Conservation (phyloP, 2,329 filamentous ascomycete species). For the Colletotrichum incanum region DNA sequence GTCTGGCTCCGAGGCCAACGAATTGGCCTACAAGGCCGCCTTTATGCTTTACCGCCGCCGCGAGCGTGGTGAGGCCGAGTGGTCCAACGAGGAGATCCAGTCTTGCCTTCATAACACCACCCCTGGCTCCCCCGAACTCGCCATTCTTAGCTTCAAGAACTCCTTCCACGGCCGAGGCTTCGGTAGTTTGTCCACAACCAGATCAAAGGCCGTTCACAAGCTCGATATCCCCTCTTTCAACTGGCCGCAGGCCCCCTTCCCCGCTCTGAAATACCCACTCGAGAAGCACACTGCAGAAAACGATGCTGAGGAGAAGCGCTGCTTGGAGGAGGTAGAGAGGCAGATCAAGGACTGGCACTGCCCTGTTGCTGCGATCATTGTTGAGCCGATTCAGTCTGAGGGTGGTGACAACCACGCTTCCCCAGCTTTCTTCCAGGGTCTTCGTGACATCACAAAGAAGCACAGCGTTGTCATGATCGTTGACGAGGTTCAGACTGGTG, state of each 20-base stretch:
- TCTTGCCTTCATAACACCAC: conserved; percentile 80
- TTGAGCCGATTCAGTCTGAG: conserved; percentile 88
- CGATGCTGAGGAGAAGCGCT: conserved; percentile 78
- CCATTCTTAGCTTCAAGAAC: conserved; percentile 84
- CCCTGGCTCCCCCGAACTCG: conserved; percentile 81
- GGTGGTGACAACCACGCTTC: conserved; percentile 89
- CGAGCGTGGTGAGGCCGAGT: conserved; percentile 80
- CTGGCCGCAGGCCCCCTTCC: conserved; percentile 89
- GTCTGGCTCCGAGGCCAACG: conserved; percentile 86
- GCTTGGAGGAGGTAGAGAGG: conserved; percentile 80
- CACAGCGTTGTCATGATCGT: conserved; percentile 83
- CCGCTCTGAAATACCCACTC: conserved; percentile 82
- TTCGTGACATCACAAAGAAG: conserved; percentile 80
- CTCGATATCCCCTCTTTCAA: conserved; percentile 90
- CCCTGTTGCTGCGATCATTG: conserved; percentile 80
- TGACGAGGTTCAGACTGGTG: conserved; percentile 83
- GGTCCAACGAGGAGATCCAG: conserved; percentile 77
- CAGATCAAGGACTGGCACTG: conserved; percentile 78
- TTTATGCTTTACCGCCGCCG: conserved; percentile 86
- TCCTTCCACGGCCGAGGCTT: conserved; percentile 88
- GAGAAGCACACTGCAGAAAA: conserved; percentile 80
- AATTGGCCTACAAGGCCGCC: conserved; percentile 88
- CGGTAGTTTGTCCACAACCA: conserved; percentile 83
- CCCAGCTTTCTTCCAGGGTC: conserved; percentile 82
- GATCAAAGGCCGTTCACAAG: conserved; percentile 88